Percentiles rank a stretch among this genome's conserved stretches.
Conservation (phyloP, 441 rosid genomes). For the Bruguiera hainesii region DNA sequence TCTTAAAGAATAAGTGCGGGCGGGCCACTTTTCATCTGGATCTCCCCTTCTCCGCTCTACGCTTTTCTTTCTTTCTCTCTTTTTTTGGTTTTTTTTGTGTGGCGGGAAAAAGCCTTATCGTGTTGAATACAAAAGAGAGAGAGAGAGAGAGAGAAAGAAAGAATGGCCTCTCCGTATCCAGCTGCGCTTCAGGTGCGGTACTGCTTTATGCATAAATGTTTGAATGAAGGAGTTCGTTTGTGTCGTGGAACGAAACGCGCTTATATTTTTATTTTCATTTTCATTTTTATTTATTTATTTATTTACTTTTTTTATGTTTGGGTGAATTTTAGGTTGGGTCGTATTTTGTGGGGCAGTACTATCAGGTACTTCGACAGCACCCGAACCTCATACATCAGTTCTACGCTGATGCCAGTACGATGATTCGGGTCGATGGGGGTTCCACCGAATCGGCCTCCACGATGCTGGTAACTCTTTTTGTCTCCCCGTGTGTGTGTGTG, state of each 20-base stretch:
- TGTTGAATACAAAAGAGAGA: too few relatives aligned
- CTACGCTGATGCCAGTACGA: constrained; percentile 71
- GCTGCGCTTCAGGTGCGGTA: constrained; percentile 54
- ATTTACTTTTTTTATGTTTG: background rate
- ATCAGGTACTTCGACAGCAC: constrained; percentile 74
- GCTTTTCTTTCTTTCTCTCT: too few relatives aligned
- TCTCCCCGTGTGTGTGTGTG: constrained; percentile 3
- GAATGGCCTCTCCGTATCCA: constrained; percentile 55
- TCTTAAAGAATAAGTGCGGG: too few relatives aligned
- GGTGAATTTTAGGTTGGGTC: constrained; percentile 65
- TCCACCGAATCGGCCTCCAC: constrained; percentile 58
- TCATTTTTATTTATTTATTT: background rate
- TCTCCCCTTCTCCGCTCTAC: too few relatives aligned
- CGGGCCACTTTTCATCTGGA: too few relatives aligned
- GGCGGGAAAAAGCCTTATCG: too few relatives aligned
- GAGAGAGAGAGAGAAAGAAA: background rate
- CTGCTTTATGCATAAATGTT: background rate
- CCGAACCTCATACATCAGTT: constrained; percentile 82
- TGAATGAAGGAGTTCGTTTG: too few relatives aligned
- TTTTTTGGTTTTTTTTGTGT: too few relatives aligned
- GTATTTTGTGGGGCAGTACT: constrained; percentile 87
- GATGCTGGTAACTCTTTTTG: constrained; percentile 49
- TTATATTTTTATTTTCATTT: too few relatives aligned
- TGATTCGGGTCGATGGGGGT: constrained; percentile 73
- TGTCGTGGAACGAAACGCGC: background rate